Evolutionary conservation across 1,139 yeast species (phyloP).

Genomic region (Taphrina flavorubra): DNA sequence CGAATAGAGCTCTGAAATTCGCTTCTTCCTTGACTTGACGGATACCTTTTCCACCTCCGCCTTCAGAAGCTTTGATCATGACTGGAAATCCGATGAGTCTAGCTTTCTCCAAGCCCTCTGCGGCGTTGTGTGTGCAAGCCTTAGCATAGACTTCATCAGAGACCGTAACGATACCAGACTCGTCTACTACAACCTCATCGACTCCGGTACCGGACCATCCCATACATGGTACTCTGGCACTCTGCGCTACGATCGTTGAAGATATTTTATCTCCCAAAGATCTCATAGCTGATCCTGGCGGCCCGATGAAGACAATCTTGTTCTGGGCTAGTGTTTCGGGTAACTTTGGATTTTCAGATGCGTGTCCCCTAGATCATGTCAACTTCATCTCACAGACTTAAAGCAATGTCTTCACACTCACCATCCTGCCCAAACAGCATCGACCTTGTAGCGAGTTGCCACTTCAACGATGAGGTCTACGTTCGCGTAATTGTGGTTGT

Average conservation of each 20-base stretch:
- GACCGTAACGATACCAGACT: conserved; percentile 83
- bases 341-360: conserved; percentile 91
- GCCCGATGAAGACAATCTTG: conserved; percentile 90
- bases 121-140: conserved; percentile 87
- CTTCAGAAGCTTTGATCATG: conserved; percentile 96
- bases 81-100: conserved; percentile 90
- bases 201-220: conserved; percentile 99
- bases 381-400: conserved; percentile 48
- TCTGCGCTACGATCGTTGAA: conserved; percentile 97
- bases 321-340: conserved; percentile 94
- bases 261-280: conserved; percentile 98
- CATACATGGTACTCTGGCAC: conserved; percentile 95
- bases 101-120: conserved; percentile 86
- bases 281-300: conserved; percentile 98
- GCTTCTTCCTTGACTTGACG: conserved; percentile 84
- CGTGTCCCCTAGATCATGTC: conserved; percentile 77
- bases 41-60: conserved; percentile 99
- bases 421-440: conserved; percentile 98
- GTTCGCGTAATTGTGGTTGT: conserved; percentile 96
- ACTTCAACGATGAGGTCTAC: conserved; percentile 95
- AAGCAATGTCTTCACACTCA: conserved; percentile 2
- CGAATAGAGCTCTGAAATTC: conserved; percentile 70
- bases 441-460: conserved; percentile 94
- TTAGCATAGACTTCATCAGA: conserved; percentile 77
- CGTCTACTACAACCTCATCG: conserved; percentile 73